A percentile compares a stretch with the other conserved stretches of the same genome.
Conservation (phyloP, 1,284 basidiomycete species). For the Prillingera fragicola region DNA sequence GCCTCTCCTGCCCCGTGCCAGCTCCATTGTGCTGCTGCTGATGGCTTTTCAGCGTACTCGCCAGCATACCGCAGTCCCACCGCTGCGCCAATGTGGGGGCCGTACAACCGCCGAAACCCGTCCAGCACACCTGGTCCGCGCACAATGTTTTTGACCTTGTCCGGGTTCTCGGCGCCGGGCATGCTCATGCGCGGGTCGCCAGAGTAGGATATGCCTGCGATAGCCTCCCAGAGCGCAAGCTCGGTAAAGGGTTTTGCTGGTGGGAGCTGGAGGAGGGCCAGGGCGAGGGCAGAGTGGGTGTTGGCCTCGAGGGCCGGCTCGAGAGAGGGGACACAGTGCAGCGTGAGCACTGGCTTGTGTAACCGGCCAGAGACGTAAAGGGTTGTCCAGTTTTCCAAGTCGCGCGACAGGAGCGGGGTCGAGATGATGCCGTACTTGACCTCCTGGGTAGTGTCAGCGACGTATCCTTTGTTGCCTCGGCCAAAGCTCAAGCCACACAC, state of each 20-base stretch:
- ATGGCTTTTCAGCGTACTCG: neutral
- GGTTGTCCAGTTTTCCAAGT: constrained; percentile 86
- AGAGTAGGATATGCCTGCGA: constrained; percentile 79
- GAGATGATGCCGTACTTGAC: constrained; percentile 99
- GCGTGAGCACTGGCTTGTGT: constrained; percentile 91
- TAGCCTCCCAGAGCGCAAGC: constrained; percentile 73
- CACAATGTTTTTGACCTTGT: constrained; percentile 92
- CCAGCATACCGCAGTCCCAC: constrained; percentile 11
- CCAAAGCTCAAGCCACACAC: constrained; percentile 51
- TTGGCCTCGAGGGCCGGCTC: constrained; percentile 88
- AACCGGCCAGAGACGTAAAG: constrained; percentile 92
- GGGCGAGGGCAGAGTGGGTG: constrained; percentile 78
- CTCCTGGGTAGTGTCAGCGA: constrained; percentile 55
- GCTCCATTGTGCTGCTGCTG: constrained; percentile 8
- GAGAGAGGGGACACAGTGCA: constrained; percentile 82
- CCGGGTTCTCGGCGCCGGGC: constrained; percentile 87
- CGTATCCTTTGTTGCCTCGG: no score
- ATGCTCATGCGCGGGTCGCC: constrained; percentile 82
- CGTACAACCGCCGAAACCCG: constrained; percentile 84
- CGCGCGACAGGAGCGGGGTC: constrained; percentile 78
- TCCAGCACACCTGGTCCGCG: constrained; percentile 59
- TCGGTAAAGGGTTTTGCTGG: constrained; percentile 58
- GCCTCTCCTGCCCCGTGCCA: constrained; percentile 63
- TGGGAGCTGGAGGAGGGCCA: constrained; percentile 64
- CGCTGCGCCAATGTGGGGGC: constrained; percentile 64